Conservation (phyloP, 2,329 filamentous ascomycete species). For the Phialophora expanda region DNA sequence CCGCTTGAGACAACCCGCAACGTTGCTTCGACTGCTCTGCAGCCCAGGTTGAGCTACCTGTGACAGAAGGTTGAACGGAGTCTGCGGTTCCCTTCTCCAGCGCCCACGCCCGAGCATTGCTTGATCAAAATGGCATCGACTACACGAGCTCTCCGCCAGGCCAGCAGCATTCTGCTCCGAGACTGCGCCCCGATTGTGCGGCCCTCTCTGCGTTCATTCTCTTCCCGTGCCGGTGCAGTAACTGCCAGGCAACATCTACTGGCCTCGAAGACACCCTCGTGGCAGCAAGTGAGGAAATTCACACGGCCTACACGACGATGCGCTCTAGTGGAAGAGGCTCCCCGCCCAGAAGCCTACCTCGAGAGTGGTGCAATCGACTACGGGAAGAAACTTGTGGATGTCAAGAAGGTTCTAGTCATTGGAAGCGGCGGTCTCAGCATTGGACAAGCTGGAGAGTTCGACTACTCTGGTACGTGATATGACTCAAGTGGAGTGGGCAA, state of each 20-base stretch:
- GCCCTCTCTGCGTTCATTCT: constrained; percentile 30
- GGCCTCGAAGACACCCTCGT: constrained; percentile 46
- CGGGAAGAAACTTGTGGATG: constrained; percentile 76
- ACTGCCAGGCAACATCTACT: constrained; percentile 44
- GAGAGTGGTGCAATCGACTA: constrained; percentile 84
- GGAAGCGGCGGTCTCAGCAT: constrained; percentile 94
- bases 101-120: constrained; percentile 1
- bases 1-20: not conserved
- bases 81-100: constrained; percentile 7
- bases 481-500: not conserved
- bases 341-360: constrained; percentile 84
- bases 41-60: not conserved
- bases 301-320: constrained; percentile 48
- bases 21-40: not conserved
- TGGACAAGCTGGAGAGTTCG: constrained; percentile 97
- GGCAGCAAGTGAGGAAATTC: constrained; percentile 52
- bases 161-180: constrained; percentile 32
- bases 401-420: constrained; percentile 97
- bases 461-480: constrained; percentile 79
- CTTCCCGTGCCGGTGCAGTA: constrained; percentile 20
- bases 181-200: constrained; percentile 32
- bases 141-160: constrained; percentile 36
- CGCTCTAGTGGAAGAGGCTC: constrained; percentile 67
- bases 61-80: constrained; percentile 6
- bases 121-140: constrained; percentile 36